phyloP scores from a whole-genome alignment of 768 basidiomycete genomes.

The Tulasnella sp. region DNA sequence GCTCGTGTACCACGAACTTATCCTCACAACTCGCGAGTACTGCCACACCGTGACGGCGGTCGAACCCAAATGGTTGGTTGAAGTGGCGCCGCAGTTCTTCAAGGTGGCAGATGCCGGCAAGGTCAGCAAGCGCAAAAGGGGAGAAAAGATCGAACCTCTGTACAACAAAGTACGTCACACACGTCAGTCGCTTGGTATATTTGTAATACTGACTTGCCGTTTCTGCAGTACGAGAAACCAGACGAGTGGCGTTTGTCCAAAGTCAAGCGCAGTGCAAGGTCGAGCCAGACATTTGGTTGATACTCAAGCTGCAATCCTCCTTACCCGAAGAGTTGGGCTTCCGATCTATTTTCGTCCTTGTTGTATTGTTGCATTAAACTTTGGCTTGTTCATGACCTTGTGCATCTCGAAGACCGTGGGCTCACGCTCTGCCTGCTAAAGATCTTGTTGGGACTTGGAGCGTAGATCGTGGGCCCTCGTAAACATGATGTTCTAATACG shows the following conservation, averaged over 20 bases:
- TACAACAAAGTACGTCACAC: constrained; percentile 69
- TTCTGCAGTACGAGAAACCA: constrained; percentile 73
- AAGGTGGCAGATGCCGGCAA: constrained; percentile 97
- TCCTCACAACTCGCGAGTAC: constrained; percentile 93
- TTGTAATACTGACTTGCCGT: not conserved
- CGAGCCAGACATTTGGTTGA: constrained; percentile 91
- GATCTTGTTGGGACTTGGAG: too few species aligned
- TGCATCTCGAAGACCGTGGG: too few species aligned
- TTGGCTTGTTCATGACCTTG: not conserved
- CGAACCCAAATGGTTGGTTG: constrained; percentile 99
- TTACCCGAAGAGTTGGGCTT: too few species aligned
- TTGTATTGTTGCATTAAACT: too few species aligned
- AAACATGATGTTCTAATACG: too few species aligned
- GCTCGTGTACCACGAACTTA: constrained; percentile 93
- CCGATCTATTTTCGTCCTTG: too few species aligned
- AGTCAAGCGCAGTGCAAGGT: constrained; percentile 87
- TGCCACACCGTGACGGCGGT: constrained; percentile 92
- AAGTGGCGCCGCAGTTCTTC: constrained; percentile 98
- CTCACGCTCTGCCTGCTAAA: too few species aligned
- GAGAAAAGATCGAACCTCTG: constrained; percentile 96
- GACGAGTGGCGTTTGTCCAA: constrained; percentile 95
- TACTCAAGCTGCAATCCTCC: not conserved
- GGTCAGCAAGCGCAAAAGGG: constrained; percentile 93
- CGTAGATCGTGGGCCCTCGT: too few species aligned
- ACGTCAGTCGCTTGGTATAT: not conserved